Conservation (phyloP, 345 rosid genomes). For the Brassica carinata region DNA sequence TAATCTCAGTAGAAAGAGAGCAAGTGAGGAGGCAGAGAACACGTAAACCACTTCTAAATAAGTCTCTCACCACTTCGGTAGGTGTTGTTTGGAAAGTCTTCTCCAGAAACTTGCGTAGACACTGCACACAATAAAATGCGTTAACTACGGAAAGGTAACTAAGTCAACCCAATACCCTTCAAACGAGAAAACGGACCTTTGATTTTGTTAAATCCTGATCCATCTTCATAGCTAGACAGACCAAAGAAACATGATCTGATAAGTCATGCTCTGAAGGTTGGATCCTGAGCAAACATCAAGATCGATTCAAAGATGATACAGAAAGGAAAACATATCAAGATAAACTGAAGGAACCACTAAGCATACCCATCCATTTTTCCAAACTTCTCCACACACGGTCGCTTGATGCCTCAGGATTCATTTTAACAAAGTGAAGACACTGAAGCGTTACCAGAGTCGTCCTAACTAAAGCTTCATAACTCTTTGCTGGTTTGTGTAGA, state of each 20-base stretch:
- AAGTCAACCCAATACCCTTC: background rate
- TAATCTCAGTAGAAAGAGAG: slow-evolving; percentile 14
- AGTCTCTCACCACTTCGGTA: slow-evolving; percentile 26
- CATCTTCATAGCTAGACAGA: slow-evolving; percentile 51
- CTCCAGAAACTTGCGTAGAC: slow-evolving; percentile 14
- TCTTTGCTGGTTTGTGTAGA: background rate
- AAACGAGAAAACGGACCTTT: too few species aligned
- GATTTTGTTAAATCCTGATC: slow-evolving; percentile 53
- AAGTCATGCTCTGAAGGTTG: slow-evolving; percentile 56
- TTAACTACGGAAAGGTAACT: background rate
- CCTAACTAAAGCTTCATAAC: slow-evolving; percentile 20
- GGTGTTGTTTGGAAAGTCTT: slow-evolving; percentile 26
- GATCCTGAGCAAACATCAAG: slow-evolving; percentile 26
- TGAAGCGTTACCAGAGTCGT: slow-evolving; percentile 7
- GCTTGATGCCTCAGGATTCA: background rate
- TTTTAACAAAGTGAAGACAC: slow-evolving; percentile 30
- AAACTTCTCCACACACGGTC: slow-evolving; percentile 16
- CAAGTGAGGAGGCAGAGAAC: background rate
- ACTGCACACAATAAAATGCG: slow-evolving; percentile 19
- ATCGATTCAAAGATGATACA: background rate
- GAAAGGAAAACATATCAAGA: background rate
- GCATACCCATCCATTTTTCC: slow-evolving; percentile 26
- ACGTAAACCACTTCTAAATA: background rate
- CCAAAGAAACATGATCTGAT: slow-evolving; percentile 48
- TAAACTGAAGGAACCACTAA: background rate